Base-by-base conservation (phyloP, 2,329 filamentous ascomycete species). In the Dactylellina leptospora region DNA sequence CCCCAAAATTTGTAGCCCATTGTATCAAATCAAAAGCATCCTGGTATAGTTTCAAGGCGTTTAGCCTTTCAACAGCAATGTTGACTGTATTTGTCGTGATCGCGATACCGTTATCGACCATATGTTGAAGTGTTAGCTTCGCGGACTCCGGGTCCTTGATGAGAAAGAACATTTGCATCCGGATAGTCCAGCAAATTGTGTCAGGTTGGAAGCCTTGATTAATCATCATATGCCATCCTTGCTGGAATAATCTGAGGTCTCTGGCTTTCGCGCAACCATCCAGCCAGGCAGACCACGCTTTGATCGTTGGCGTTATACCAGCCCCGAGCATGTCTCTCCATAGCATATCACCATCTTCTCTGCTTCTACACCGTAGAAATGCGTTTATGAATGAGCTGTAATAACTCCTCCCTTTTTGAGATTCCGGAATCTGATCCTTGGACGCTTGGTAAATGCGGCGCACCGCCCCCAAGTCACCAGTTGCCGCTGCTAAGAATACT, bases 181-280 rank as follows among this genome's bases (percentile, higher is more conserved):
- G 45, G n/a, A 71, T 71, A 2, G 66, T 71, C 66, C 66, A 71
- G 27, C 66, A 71, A 3, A 71, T 56, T 10, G 25, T 71, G 40
- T 71, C 66, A 4, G 66, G 58, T 16, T 30, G n/a, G 28, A 71
- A 33, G 1, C 44, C 38, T 28, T 63, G 40, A 4, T 30, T 22
- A 11, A 53, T 2, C 66, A 71, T 71, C 36, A 50, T 51, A 4
- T 56, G 30, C 66, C 66, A 71, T 13, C 66, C 54, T 47, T 62
- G 30, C 33, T 63, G 50, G 40, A 71, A 71, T 30, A 71, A 27
- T 25, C 51, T 53, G 11, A 59, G 47, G 40, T 71, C 58, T 47
- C 42, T 38, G 4, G 66, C 58, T 27, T 71, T 71, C 10, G 58
- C 58, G 25, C 66, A 71, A 10, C 66, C 66, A 25, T 71, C 66